Evolutionary conservation across 202 grass and related monocot species (phyloP), one percentile per base, ranked within the genome.

Genomic region (Panicum hallii): DNA sequence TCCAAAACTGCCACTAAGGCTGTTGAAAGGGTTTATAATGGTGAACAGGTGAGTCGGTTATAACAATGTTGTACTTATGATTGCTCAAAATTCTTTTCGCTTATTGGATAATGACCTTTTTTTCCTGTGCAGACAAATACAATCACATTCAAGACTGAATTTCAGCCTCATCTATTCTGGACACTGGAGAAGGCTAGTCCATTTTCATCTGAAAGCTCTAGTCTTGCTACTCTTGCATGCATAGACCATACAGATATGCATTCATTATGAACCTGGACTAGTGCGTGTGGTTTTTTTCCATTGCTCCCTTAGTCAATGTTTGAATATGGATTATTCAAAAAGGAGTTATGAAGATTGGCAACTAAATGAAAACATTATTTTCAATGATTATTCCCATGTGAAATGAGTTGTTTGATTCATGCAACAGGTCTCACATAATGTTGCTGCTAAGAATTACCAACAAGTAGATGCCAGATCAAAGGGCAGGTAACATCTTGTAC

Each of bases 141-240:
- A 81, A 44, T 30, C n/a, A 88, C 88, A 82, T 98, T 98, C 89
- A 85, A 92, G 34, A 85, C 88, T 72, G 85, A 95, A 74, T 87
- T 92, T 92, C 89, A 86, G 64, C 93, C 95, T 82, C 86, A 89
- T 57, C 72, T 98, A 81, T 70, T 92, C 44, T 98, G 93, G 93
- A 84, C 85, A 0, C 73, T 98, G 46, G 89, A 98, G 58, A 90
- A 98, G 91, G 95, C 63, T 76, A 73, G 66, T 44, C 9, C 38
- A 11, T 61, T 78, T 63, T 48, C 50, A 63, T 32, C 9, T 70
- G 20, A 75, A 82, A 83, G 76, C 28, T 50, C 17, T 49, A 69
- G 50, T 44, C 34, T 55, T 56, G 76, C 17, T 49, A 69, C 42
- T 44, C 34, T 55, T 56, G 76, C 22, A 16, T 80, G 23, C 66